phyloP scores from a whole-genome alignment of 768 basidiomycete species.

The Gloeostereum incarnatum region DNA sequence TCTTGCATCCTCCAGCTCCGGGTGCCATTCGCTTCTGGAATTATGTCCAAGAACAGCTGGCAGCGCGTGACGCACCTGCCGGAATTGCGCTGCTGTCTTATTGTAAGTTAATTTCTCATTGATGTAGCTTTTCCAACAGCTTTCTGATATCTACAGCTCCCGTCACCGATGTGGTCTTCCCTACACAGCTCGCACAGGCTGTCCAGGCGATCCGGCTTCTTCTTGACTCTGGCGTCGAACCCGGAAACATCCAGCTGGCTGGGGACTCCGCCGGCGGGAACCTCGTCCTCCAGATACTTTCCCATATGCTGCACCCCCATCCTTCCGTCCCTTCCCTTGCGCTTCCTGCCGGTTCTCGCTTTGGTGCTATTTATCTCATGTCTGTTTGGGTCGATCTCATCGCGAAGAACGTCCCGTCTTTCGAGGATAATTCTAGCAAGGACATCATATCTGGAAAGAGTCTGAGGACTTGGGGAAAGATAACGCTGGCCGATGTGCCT shows the following conservation, averaged over 20 bases:
- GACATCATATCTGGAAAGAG: slow-evolving; percentile 14
- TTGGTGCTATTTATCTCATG: slow-evolving; percentile 18
- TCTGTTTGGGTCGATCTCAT: slow-evolving; percentile 25
- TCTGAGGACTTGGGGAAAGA: slow-evolving; percentile 10
- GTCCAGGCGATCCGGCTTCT: slow-evolving; percentile 18
- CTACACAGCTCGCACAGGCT: slow-evolving; percentile 19
- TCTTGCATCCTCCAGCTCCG: slow-evolving; percentile 14
- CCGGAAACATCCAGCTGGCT: slow-evolving; percentile 20
- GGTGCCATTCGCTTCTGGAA: slow-evolving; percentile 18
- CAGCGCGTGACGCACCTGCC: slow-evolving; percentile 12
- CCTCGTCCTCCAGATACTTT: slow-evolving; percentile 19
- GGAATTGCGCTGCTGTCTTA: slow-evolving; percentile 22
- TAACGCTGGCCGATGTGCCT: slow-evolving; percentile 16
- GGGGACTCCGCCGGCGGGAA: slow-evolving; percentile 28
- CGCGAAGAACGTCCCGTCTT: slow-evolving; percentile 13
- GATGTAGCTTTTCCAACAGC: neutral
- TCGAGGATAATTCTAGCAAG: slow-evolving; percentile 13
- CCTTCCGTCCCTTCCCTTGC: slow-evolving; percentile 12
- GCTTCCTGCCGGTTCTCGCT: slow-evolving; percentile 6
- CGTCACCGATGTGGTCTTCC: slow-evolving; percentile 16
- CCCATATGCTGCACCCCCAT: slow-evolving; percentile 22
- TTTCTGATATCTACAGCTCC: slow-evolving; percentile 12
- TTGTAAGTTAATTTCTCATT: slow-evolving; percentile 12
- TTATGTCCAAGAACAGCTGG: slow-evolving; percentile 16
- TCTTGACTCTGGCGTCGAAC: slow-evolving; percentile 17